phyloP scores from a whole-genome alignment of 1,284 basidiomycete genomes.

The Cutaneotrichosporon sp. region DNA sequence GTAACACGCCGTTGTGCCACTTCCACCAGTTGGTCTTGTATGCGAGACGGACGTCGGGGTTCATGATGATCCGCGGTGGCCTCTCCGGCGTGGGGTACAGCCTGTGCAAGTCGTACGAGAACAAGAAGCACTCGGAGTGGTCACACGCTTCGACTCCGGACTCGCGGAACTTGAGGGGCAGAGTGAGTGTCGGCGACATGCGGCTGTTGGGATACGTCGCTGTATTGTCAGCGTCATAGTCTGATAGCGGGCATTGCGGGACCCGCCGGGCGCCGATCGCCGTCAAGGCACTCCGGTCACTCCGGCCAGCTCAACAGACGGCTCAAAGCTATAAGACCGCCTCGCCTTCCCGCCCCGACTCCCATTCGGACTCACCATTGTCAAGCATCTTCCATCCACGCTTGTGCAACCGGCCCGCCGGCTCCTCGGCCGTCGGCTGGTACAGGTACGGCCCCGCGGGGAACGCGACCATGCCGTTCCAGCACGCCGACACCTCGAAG shows the following conservation, averaged over 20 bases:
- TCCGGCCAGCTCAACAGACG: no score
- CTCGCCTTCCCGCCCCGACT: background rate
- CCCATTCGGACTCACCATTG: slow-evolving; percentile 32
- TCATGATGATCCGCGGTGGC: slow-evolving; percentile 56
- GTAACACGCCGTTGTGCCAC: slow-evolving; percentile 58
- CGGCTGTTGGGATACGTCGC: slow-evolving; percentile 39
- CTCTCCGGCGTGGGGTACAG: slow-evolving; percentile 51
- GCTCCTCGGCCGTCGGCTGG: slow-evolving; percentile 43
- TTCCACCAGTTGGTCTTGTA: slow-evolving; percentile 56
- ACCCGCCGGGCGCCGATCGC: slow-evolving; percentile 31
- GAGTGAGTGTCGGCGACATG: slow-evolving; percentile 50
- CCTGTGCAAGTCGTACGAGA: slow-evolving; percentile 62
- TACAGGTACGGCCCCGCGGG: slow-evolving; percentile 56
- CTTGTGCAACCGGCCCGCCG: slow-evolving; percentile 10
- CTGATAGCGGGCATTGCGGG: background rate
- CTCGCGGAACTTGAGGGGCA: slow-evolving; percentile 57
- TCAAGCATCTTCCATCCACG: slow-evolving; percentile 48
- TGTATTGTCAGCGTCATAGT: slow-evolving; percentile 22
- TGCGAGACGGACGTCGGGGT: slow-evolving; percentile 55
- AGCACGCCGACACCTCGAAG: slow-evolving; percentile 61
- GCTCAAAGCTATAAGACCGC: slow-evolving; percentile 30
- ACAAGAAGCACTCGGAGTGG: slow-evolving; percentile 61
- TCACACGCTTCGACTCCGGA: slow-evolving; percentile 57
- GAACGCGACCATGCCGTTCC: slow-evolving; percentile 57
- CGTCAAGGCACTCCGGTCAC: background rate